A percentile compares a stretch with the other conserved stretches of the same genome.
Conservation (phyloP, 257 asterid species). For the Nicotiana attenuata region DNA sequence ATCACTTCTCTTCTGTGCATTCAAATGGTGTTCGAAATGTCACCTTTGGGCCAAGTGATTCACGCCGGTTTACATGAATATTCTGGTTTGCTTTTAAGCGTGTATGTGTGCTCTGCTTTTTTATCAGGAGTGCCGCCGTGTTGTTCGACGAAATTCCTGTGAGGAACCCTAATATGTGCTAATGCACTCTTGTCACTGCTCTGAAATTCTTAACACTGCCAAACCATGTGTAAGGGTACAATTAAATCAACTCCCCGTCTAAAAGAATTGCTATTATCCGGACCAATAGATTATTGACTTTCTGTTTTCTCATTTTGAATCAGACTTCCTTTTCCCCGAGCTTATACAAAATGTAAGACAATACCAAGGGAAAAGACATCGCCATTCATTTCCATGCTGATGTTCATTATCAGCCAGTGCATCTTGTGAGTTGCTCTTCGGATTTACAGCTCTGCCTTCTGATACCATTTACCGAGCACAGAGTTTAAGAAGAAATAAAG, state of each 20-base stretch:
- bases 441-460: too few relatives aligned
- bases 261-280: background rate
- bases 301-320: background rate
- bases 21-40: conserved; percentile 33
- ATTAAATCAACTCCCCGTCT: background rate
- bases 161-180: conserved; percentile 9
- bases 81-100: background rate
- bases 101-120: conserved; percentile 62
- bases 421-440: too few relatives aligned
- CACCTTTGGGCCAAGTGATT: conserved; percentile 34
- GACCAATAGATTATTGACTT: background rate
- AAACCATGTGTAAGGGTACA: background rate
- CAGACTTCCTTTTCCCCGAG: background rate
- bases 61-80: conserved; percentile 41
- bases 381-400: too few relatives aligned
- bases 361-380: background rate
- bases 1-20: conserved; percentile 55
- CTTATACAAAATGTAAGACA: background rate
- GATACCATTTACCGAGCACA: too few relatives aligned
- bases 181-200: background rate
- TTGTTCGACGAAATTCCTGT: conserved; percentile 85
- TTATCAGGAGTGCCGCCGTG: background rate
- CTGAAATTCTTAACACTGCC: background rate
- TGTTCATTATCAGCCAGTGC: too few relatives aligned
- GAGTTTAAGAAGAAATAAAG: too few relatives aligned